Percentiles rank a stretch among this genome's conserved stretches.
Conservation (phyloP, 148 eudicot species). For the Chenopodium formosanum region DNA sequence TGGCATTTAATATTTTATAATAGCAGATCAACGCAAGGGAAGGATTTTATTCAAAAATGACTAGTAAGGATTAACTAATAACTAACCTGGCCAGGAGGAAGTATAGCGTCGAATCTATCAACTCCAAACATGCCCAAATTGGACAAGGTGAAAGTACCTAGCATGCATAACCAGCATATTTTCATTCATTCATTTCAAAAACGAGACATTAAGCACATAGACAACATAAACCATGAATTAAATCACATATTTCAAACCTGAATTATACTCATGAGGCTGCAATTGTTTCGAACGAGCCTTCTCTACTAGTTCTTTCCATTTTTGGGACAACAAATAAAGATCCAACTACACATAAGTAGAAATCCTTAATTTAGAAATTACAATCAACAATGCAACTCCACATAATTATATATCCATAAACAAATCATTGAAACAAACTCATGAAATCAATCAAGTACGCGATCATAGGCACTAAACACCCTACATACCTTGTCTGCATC, state of each 20-base stretch:
- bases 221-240: neutral
- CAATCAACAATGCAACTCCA: neutral
- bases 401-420: neutral
- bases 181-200: neutral
- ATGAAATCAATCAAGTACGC: too few relatives aligned
- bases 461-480: neutral
- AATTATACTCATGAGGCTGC: conserved; percentile 82
- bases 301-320: conserved; percentile 91
- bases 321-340: conserved; percentile 82
- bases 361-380: neutral
- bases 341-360: conserved; percentile 59
- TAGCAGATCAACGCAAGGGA: neutral
- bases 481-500: conserved; percentile 85
- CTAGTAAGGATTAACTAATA: conserved; percentile 2
- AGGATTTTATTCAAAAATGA: neutral
- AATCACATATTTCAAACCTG: conserved; percentile 45
- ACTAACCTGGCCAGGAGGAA: conserved; percentile 98
- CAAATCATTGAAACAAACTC: neutral
- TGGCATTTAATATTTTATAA: too few relatives aligned
- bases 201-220: neutral
- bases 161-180: conserved; percentile 12
- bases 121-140: conserved; percentile 99
- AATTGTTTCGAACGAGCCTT: conserved; percentile 85
- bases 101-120: conserved; percentile 92
- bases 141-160: conserved; percentile 93